A percentile compares a stretch with the other conserved stretches of the same genome.
These are phyloP conservation scores for Colletotrichum eremochloae DNA, from an alignment of 2,329 filamentous ascomycete species.

Conservation along the genomic window DNA sequence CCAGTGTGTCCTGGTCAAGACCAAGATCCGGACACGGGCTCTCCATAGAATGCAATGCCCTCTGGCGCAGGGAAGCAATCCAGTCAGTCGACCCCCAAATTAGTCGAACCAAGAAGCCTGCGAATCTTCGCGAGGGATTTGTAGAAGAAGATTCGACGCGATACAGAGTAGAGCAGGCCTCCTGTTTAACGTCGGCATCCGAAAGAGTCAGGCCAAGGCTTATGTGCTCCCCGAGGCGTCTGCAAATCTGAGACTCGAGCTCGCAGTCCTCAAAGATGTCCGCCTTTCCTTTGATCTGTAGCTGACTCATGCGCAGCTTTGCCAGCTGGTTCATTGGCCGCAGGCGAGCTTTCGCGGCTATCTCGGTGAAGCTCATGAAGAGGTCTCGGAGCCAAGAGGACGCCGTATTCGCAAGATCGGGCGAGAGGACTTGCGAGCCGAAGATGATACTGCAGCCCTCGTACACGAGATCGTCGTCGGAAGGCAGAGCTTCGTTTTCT, in stretches of 20 bases:
- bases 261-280: slow-evolving; percentile 48
- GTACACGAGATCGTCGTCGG: slow-evolving; percentile 43
- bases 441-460: slow-evolving; percentile 49
- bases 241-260: slow-evolving; percentile 44
- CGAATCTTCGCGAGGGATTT: slow-evolving; percentile 33
- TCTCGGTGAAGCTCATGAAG: slow-evolving; percentile 38
- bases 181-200: slow-evolving; percentile 41
- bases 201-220: slow-evolving; percentile 34
- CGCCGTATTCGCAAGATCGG: background rate
- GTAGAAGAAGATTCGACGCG: slow-evolving; percentile 34
- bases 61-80: slow-evolving; percentile 26
- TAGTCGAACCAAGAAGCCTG: slow-evolving; percentile 25
- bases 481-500: slow-evolving; percentile 41
- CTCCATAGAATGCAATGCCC: background rate
- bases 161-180: slow-evolving; percentile 40
- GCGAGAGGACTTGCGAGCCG: slow-evolving; percentile 45
- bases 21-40: background rate
- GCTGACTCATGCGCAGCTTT: slow-evolving; percentile 42
- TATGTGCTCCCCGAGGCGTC: slow-evolving; percentile 15
- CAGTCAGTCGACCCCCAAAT: slow-evolving; percentile 28
- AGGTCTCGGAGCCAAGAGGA: slow-evolving; percentile 49
- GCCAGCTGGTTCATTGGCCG: slow-evolving; percentile 45
- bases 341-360: slow-evolving; percentile 44
- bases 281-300: slow-evolving; percentile 48
- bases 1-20: background rate